Evolutionary conservation across 768 basidiomycete species (phyloP), one percentile per base, ranked within the genome.

Genomic region (Leccinum ochraceum): DNA sequence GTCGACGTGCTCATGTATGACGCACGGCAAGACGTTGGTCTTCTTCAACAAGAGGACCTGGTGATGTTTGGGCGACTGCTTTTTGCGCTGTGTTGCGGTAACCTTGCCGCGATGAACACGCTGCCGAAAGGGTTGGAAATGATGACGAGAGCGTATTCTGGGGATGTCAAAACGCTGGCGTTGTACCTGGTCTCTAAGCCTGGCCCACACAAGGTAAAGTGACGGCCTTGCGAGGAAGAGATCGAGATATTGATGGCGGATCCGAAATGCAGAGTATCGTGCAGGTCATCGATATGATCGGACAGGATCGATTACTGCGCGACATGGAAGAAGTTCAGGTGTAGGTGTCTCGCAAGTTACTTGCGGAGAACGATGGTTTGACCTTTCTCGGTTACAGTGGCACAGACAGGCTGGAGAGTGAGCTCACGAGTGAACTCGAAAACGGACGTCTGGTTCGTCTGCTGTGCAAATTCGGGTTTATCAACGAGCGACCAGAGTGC

Each of bases 401-500:
- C 26, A 81, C 81, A 14, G 97, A 99, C 68, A 79, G 83, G 34
- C 77, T 98, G 17, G 95, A 98, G 71, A 79, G 82, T 16, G 92
- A 98, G 66, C 80, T 98, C 37, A 81, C 88, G 76, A 83, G 88
- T 44, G 96, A 98, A 71, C 80, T 98, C 22, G 97, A 98, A 78
- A 98, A 99, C 68, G 94, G 90, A 1, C 82, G 97, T 28, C 80
- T 98, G 10, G 90, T 98, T 32, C 82, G 97, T 53, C 75, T 98
- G 54, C 77, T 98, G 61, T 88, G 88, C 74, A 99, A 98, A 77
- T 89, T 99, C 67, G 94, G 94, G 0, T 98, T 99, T 75, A 98
- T 99, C 78, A 98, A 98, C 72, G 97, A 99, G 71, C 83, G 97
- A n/a, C 96, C 97, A 3, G 97, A 98, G 94, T 98, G 71, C 58